Base-by-base conservation (phyloP, 768 basidiomycete species). In the Holtermannia corniformis region DNA sequence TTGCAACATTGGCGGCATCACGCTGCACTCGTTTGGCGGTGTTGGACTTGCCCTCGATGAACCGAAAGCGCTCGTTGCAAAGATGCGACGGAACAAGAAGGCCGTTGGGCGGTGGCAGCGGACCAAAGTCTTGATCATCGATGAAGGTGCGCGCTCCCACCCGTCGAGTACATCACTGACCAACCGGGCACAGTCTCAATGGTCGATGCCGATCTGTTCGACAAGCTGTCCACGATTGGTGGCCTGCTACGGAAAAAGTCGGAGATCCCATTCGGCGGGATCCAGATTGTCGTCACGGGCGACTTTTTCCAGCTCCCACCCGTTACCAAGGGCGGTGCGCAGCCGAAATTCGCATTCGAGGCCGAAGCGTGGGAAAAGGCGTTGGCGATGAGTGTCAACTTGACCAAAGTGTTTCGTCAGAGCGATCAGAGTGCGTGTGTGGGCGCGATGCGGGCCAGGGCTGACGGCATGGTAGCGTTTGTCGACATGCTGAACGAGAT, bases 271-370 rank as follows among this genome's bases (percentile, higher is more conserved):
- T 97, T 96, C 55, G 95, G 95, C 32, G 95, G 89, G 1, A 92
- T 97, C 23, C 93, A 97, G 77, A 74, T 96, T 40, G 78, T 97
- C 55, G 83, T 96, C 21, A 93, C 91, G 1, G 95, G 95, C 5
- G 95, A 99, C 68, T 97, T 97, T 75, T 96, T 97, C 75, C 93
- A 99, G 70, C 80, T 99, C 3, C 95, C 95, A 0, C 95, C 95
- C 1, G 91, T 97, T 0, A 76, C 77, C 5, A 91, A 83, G 68
- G 76, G 78, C 22, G 65, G 66, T n/a, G 68, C 68, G 0, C 58
- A 72, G 49, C 80, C 86, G 41, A 88, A 83, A 64, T 97, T 96
- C 63, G 89, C 88, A 1, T 99, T 99, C 65, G 91, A 99, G 64
- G 91, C 90, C 0, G 73, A 79, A 16, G 71, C 74, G 50, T 96